Conservation (phyloP, 192 early-diverging fungal genomes). For the Physocladia obscura region DNA sequence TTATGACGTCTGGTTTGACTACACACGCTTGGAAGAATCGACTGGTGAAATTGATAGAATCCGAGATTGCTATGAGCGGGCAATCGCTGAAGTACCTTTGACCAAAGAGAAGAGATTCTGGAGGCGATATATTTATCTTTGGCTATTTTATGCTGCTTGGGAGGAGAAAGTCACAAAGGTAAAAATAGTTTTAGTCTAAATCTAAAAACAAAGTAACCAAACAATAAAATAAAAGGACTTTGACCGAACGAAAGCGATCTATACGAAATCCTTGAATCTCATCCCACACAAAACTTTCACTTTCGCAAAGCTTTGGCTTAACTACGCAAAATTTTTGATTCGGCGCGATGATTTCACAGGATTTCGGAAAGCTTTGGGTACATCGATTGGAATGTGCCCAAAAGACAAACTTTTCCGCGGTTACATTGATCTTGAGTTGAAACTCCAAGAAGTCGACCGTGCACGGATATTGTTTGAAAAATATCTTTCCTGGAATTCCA, state of each 20-base stretch:
- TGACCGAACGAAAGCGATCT: constrained; percentile 80
- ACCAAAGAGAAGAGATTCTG: constrained; percentile 89
- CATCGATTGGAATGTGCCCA: constrained; percentile 82
- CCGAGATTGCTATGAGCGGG: constrained; percentile 94
- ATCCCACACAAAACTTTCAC: constrained; percentile 94
- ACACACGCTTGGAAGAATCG: constrained; percentile 82
- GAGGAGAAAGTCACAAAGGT: constrained; percentile 84
- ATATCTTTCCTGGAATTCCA: constrained; percentile 83
- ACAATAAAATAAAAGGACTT: too few relatives aligned
- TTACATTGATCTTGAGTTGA: constrained; percentile 94
- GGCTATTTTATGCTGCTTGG: constrained; percentile 96
- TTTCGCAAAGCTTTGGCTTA: constrained; percentile 96
- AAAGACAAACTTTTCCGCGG: constrained; percentile 93
- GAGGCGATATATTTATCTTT: constrained; percentile 98
- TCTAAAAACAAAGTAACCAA: too few relatives aligned
- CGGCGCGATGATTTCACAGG: constrained; percentile 68
- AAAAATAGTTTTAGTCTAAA: too few relatives aligned
- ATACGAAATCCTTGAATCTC: constrained; percentile 74
- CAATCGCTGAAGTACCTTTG: constrained; percentile 83
- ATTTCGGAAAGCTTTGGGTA: constrained; percentile 80
- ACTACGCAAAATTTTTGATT: constrained; percentile 90
- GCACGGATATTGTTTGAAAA: constrained; percentile 87
- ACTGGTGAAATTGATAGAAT: constrained; percentile 70
- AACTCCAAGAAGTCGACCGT: constrained; percentile 91
- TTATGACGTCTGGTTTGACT: constrained; percentile 99